A percentile compares a stretch with the other conserved stretches of the same genome.
phyloP scores from a whole-genome alignment of 345 rosid genomes.

The Corchorus olitorius region DNA sequence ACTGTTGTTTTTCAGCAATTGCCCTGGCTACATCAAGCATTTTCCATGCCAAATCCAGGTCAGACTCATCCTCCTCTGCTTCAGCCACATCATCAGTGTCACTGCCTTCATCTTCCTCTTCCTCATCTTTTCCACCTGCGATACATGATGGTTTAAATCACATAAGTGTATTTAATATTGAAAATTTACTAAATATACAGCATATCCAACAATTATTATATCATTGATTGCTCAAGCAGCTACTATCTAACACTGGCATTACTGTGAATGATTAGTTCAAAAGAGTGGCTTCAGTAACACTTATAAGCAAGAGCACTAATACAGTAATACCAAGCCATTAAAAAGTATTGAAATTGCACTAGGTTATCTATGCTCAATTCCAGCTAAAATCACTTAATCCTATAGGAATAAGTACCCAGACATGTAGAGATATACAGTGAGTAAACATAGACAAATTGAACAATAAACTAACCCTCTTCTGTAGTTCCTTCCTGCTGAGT shows the following conservation, averaged over 20 bases:
- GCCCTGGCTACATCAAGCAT: conserved; percentile 93
- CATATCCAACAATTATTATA: background rate
- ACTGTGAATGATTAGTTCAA: too few species aligned
- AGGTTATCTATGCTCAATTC: background rate
- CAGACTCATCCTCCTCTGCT: conserved; percentile 90
- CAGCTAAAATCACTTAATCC: background rate
- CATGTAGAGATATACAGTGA: background rate
- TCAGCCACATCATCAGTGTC: conserved; percentile 66
- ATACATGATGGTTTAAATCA: background rate
- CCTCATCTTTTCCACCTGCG: conserved; percentile 49
- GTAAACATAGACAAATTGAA: background rate
- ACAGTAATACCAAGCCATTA: background rate
- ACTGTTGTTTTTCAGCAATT: conserved; percentile 65
- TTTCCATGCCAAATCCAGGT: conserved; percentile 95
- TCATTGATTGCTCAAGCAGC: background rate
- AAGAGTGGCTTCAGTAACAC: background rate
- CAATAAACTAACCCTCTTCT: conserved; percentile 43
- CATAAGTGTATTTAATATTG: conserved; percentile 29
- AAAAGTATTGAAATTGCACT: background rate
- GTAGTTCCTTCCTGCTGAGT: conserved; percentile 45
- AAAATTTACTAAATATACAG: background rate
- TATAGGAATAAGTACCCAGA: background rate
- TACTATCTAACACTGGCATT: background rate
- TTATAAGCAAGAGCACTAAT: background rate
- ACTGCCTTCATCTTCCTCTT: conserved; percentile 51